A percentile compares a stretch with the other conserved stretches of the same genome.
phyloP scores from a whole-genome alignment of 352 stramenopile genomes.

The Peronospora farinosa region DNA sequence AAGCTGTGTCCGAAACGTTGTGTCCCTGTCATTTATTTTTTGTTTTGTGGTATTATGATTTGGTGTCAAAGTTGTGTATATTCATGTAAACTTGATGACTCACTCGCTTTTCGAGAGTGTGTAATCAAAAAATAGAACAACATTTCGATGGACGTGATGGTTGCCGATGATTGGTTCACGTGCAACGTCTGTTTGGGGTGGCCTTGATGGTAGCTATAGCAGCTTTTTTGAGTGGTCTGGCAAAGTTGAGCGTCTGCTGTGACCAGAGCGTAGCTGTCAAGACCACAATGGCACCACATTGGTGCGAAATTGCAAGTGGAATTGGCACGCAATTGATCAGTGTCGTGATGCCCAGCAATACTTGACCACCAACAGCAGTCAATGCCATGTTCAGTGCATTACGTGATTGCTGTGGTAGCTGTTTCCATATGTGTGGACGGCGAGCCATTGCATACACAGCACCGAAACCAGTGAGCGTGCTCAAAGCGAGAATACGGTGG shows the following conservation, averaged over 20 bases:
- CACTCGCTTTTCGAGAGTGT: too few relatives aligned
- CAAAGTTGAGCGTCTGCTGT: constrained; percentile 87
- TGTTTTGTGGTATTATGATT: too few relatives aligned
- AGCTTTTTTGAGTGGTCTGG: constrained; percentile 45
- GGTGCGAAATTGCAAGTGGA: constrained; percentile 91
- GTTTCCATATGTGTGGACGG: constrained; percentile 75
- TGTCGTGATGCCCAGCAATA: constrained; percentile 94
- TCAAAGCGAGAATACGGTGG: constrained; percentile 93
- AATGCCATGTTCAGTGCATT: constrained; percentile 77
- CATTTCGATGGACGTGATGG: too few relatives aligned
- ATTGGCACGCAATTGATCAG: constrained; percentile 96
- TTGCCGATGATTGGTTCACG: too few relatives aligned
- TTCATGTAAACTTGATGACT: too few relatives aligned
- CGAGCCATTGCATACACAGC: constrained; percentile 61
- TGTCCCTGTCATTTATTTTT: not conserved
- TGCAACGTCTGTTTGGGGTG: constrained; percentile 23
- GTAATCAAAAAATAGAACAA: too few relatives aligned
- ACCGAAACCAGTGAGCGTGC: constrained; percentile 74
- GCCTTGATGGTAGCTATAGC: constrained; percentile 38
- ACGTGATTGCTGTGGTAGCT: constrained; percentile 72
- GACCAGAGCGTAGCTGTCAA: constrained; percentile 90
- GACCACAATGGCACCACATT: constrained; percentile 93
- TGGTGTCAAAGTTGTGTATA: too few relatives aligned
- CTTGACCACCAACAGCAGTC: constrained; percentile 64
- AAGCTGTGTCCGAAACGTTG: not conserved